Evolutionary conservation across 2,329 filamentous ascomycete species (phyloP), one percentile per base, ranked within the genome.

Genomic region (Fusarium sp.): DNA sequence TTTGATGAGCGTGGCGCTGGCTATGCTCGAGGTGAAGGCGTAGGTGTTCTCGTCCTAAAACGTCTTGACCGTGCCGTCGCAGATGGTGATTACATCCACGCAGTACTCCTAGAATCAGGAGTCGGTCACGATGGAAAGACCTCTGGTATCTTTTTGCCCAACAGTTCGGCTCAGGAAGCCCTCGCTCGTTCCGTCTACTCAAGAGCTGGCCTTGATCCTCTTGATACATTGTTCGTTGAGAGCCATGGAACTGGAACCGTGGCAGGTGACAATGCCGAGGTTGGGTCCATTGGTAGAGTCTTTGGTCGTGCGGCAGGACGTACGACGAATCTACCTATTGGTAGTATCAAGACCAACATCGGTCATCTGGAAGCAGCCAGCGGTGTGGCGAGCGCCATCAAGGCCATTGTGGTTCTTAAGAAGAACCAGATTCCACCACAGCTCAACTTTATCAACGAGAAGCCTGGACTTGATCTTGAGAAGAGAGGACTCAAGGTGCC

Each of bases 71-170:
- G 58, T 7, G 65, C 67, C 2, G 44, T 70, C 6, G 52, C 53
- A 25, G 67, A 70, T n/a, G 60, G 60, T 9, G 67, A 70, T 46
- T 62, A 56, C 22, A 60, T 70, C 11, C 65, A 57, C 22, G 60
- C 67, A 3, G 58, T 70, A 8, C 60, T 70, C 43, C 43, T 54
- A 2, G 54, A 49, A 17, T 66, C 65, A 5, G 67, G 65, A 13
- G 56, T 58, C 5, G 58, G 56, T 14, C 67, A 70, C 5, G 67
- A 70, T 13, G 65, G 67, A 8, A 68, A 66, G 22, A 70, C 67
- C 1, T 47, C 58, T 30, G 64, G 64, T 43, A 63, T 60, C 6
- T 49, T 53, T 13, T 17, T 47, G 0, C 56, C 56, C 14, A 56
- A 53, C 6, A 20, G n/a, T 2, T 23, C 37, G 0, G 44, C 62